phyloP scores from a whole-genome alignment of 805 yeast species.

The Candida berthetii region DNA sequence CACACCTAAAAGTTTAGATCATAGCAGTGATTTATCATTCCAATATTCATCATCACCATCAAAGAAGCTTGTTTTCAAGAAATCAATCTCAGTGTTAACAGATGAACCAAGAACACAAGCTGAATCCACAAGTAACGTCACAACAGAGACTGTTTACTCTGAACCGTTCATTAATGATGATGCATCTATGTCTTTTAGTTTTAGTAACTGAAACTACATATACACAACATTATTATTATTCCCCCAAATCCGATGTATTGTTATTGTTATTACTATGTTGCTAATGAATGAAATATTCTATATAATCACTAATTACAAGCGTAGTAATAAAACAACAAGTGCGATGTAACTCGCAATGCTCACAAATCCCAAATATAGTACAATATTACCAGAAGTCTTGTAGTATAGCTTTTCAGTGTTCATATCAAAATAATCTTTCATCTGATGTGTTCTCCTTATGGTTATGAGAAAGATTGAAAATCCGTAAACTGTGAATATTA shows the following conservation, averaged over 20 bases:
- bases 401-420: conserved; percentile 35
- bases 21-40: not conserved
- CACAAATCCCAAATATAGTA: conserved; percentile 41
- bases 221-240: not conserved
- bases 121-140: conserved; percentile 13
- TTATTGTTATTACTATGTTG: not conserved
- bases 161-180: conserved; percentile 10
- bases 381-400: conserved; percentile 57
- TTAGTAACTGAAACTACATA: no score
- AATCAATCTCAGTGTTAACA: conserved; percentile 11
- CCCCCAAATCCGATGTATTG: not conserved
- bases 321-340: conserved; percentile 42
- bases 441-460: conserved; percentile 22
- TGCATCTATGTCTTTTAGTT: not conserved
- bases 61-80: conserved; percentile 10
- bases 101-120: conserved; percentile 1
- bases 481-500: conserved; percentile 60
- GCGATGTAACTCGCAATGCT: conserved; percentile 47
- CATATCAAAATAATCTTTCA: conserved; percentile 31
- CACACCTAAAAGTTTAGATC: not conserved
- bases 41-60: conserved; percentile 7
- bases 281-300: no score
- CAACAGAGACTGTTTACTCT: conserved; percentile 18
- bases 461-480: conserved; percentile 34
- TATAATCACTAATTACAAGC: conserved; percentile 23